Base-by-base conservation (phyloP, 352 stramenopile species). In the Phytophthora meadii region DNA sequence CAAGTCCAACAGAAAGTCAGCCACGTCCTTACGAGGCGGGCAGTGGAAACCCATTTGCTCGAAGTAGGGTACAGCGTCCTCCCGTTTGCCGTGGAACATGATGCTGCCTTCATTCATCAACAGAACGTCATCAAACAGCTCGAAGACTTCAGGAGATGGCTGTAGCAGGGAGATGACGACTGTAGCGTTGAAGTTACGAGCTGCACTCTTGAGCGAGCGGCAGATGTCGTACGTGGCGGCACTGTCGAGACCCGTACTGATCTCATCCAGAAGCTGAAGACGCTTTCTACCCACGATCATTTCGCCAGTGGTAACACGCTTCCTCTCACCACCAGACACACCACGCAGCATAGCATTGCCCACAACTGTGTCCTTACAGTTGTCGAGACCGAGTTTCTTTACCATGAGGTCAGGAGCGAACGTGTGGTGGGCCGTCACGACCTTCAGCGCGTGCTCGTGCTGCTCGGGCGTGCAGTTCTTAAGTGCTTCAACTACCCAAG, bases 161-260 rank as follows among this genome's bases (percentile, higher is more conserved):
- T 84, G 77, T 2, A 76, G 61, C 41, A 88, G 54, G 15, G 72
- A 70, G 25, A 83, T 74, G 3, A 84, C 71, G 11, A 86, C 72
- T 5, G 74, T 88, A 7, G 65, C 49, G 54, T 82, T 77, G 39
- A 84, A 76, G 46, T 83, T 76, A 22, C 62, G 52, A 0, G 78
- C 81, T 3, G 78, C 64, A 54, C 80, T 77, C 34, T 75, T 80
- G 1, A 97, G 49, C 3, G 88, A 74, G 41, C 91, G 85, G 55
- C 89, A 83, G 54, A 98, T 98, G 54, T 98, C 91, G 59, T 53
- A 68, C 0, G 60, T 62, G 8, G 63, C 55, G 11, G 63, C 62
- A 40, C 62, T 70, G 32, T 70, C 60, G 39, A 90, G 74, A 3
- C 81, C 81, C 8, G 81, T 90, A 47, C 73, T 88, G 72, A 90